These are phyloP conservation scores for Aspergillus eucalypticola DNA, from an alignment of 2,329 filamentous ascomycete species.

Conservation along the genomic window DNA sequence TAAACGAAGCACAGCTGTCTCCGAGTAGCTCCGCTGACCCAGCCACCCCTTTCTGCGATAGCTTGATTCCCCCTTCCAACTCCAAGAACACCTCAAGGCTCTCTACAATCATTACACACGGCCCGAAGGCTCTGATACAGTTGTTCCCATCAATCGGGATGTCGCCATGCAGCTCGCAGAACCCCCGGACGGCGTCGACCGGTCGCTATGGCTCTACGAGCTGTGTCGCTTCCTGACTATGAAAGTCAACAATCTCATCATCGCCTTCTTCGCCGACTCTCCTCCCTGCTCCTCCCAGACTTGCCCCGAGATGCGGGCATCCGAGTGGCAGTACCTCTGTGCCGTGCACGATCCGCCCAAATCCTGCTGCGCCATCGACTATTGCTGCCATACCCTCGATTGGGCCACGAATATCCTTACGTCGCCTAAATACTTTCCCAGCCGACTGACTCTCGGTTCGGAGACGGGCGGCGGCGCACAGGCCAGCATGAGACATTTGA, in stretches of 20 bases:
- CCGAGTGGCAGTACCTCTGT: constrained; percentile 98
- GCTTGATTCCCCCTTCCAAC: constrained; percentile 96
- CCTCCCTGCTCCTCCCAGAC: constrained; percentile 86
- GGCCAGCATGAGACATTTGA: constrained; percentile 65
- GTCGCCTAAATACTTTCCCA: constrained; percentile 92
- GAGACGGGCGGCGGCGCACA: constrained; percentile 45
- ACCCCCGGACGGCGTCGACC: constrained; percentile 78
- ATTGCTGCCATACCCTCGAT: constrained; percentile 97
- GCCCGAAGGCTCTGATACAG: constrained; percentile 58
- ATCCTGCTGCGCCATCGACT: constrained; percentile 96
- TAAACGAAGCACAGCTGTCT: constrained; percentile 4
- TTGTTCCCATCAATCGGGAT: constrained; percentile 71
- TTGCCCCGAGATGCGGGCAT: constrained; percentile 97
- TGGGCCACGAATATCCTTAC: constrained; percentile 96
- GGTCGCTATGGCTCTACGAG: constrained; percentile 94
- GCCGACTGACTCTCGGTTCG: constrained; percentile 65
- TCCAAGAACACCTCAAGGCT: constrained; percentile 94
- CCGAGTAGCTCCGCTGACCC: constrained; percentile 12
- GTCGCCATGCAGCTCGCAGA: constrained; percentile 75
- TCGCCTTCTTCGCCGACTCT: constrained; percentile 87
- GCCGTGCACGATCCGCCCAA: constrained; percentile 96
- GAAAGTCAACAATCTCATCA: constrained; percentile 88
- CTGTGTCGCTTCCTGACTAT: constrained; percentile 93
- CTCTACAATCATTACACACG: constrained; percentile 81
- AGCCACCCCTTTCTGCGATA: constrained; percentile 41